Percentiles rank a stretch among this genome's conserved stretches.
Conservation (phyloP, 1,139 yeast species). For the Lodderomyces metapsilosis region DNA sequence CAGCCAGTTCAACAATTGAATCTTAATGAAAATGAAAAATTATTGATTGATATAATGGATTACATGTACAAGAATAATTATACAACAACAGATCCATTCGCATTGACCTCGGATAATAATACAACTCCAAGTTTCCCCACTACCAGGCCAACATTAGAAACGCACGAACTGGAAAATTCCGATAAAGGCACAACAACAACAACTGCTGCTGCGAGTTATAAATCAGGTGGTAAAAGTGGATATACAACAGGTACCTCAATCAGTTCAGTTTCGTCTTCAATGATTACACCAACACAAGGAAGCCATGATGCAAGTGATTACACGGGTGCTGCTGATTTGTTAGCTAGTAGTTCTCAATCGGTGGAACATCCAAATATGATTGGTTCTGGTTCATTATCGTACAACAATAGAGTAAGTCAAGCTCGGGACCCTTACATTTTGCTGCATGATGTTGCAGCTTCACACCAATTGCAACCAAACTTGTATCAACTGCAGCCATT, state of each 20-base stretch:
- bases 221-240: not conserved
- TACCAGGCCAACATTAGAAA: not conserved
- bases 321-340: not conserved
- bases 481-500: not conserved
- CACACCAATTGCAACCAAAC: not conserved
- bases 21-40: slow-evolving; percentile 28
- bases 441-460: not conserved
- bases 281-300: not conserved
- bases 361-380: not conserved
- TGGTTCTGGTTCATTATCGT: not conserved
- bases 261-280: not conserved
- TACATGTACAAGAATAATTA: slow-evolving; percentile 11
- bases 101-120: not conserved
- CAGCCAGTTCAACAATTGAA: slow-evolving; percentile 12
- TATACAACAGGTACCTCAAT: not conserved
- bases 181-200: not conserved
- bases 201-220: not conserved
- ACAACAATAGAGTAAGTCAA: not conserved
- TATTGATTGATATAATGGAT: slow-evolving; percentile 17
- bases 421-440: not conserved
- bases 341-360: not conserved
- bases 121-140: not conserved
- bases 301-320: not conserved
- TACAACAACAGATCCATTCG: slow-evolving; percentile 7
- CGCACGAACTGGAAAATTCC: not conserved